Percentiles rank a stretch among this genome's conserved stretches.
Evolutionary conservation across 2,329 filamentous ascomycete genomes (phyloP).

Genomic region (Verticillium nonalfalfae): DNA sequence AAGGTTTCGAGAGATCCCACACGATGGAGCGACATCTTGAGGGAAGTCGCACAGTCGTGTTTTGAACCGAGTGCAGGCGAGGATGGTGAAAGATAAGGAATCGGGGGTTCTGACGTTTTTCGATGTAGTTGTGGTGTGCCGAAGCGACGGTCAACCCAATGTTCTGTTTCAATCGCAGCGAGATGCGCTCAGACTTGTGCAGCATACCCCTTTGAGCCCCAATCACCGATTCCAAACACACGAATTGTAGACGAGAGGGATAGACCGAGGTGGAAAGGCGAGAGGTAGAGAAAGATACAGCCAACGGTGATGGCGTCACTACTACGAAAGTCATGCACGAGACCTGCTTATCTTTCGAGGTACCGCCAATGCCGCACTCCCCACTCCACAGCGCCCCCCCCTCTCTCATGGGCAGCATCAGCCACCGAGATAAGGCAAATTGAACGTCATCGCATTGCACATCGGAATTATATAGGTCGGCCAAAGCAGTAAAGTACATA

Average conservation of each 20-base stretch:
- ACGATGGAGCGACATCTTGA: slow-evolving; percentile 44
- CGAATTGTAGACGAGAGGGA: background rate
- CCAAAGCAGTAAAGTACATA: background rate
- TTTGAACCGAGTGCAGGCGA: background rate
- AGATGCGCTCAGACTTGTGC: background rate
- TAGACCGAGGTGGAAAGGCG: background rate
- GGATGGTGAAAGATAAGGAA: background rate
- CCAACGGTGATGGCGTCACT: background rate
- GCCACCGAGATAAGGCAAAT: background rate
- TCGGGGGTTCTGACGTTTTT: too few relatives aligned
- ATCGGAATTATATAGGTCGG: background rate
- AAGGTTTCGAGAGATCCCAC: slow-evolving; percentile 48
- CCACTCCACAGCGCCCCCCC: background rate
- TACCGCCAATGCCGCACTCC: background rate
- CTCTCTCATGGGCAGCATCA: background rate
- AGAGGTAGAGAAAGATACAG: background rate
- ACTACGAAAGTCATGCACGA: background rate
- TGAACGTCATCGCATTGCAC: background rate
- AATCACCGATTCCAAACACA: background rate
- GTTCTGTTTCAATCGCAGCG: background rate
- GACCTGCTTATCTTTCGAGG: background rate
- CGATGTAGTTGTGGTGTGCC: too few relatives aligned
- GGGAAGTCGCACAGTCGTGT: background rate
- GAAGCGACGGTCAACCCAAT: too few relatives aligned
- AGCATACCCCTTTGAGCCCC: background rate